phyloP scores from a whole-genome alignment of 768 basidiomycete species.

The Calocera cornea region DNA sequence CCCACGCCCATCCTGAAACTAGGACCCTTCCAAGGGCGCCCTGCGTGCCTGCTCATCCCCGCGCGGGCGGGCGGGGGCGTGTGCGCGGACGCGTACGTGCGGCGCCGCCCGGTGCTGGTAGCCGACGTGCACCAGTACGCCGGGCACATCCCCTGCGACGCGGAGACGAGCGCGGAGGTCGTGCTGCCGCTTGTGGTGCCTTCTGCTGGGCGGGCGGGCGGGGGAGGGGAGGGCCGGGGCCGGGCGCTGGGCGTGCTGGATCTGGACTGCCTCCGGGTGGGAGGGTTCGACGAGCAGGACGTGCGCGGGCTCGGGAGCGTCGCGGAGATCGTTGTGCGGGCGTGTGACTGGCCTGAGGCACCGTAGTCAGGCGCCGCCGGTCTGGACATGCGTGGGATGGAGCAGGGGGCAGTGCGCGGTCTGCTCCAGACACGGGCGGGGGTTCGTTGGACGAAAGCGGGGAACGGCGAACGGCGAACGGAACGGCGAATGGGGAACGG shows the following conservation, averaged over 20 bases:
- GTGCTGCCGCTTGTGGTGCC: slow-evolving; percentile 59
- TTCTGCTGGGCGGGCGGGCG: slow-evolving; percentile 13
- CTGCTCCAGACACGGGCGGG: too few species aligned
- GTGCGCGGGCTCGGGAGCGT: slow-evolving; percentile 62
- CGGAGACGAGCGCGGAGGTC: slow-evolving; percentile 78
- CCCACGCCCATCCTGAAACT: slow-evolving; percentile 36
- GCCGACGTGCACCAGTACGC: slow-evolving; percentile 66
- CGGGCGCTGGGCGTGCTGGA: slow-evolving; percentile 45
- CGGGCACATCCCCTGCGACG: slow-evolving; percentile 91
- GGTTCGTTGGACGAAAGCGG: too few species aligned
- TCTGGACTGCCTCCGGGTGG: slow-evolving; percentile 62
- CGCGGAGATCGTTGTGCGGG: slow-evolving; percentile 41
- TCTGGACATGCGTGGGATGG: too few species aligned
- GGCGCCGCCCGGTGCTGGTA: slow-evolving; percentile 48
- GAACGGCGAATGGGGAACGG: too few species aligned
- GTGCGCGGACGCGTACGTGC: slow-evolving; percentile 65
- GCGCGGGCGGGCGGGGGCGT: slow-evolving; percentile 52
- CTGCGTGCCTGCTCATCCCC: slow-evolving; percentile 76
- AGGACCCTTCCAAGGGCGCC: slow-evolving; percentile 81
- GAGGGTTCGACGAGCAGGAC: slow-evolving; percentile 69
- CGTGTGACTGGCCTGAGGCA: background rate
- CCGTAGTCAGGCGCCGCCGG: background rate
- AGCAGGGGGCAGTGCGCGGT: too few species aligned
- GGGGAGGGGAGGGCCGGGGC: background rate
- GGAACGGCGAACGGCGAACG: too few species aligned